A percentile compares a stretch with the other conserved stretches of the same genome.
Evolutionary conservation across 1,139 yeast genomes (phyloP).

Genomic region (Blastobotrys arbuscula): DNA sequence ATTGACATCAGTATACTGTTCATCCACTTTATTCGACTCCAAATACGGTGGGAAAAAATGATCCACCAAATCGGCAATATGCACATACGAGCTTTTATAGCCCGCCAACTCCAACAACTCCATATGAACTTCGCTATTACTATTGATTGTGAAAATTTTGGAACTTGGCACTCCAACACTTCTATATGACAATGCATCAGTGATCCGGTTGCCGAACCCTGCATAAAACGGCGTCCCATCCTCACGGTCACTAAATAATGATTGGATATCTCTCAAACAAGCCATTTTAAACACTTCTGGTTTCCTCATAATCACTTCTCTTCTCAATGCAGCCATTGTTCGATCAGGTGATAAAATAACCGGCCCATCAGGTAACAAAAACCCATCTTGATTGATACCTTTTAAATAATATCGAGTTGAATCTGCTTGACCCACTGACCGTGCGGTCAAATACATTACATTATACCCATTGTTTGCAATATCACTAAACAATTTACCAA

Average conservation of each 20-base stretch:
- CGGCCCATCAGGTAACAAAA: conserved; percentile 79
- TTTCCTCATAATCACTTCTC: conserved; percentile 89
- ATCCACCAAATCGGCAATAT: conserved; percentile 90
- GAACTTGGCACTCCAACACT: conserved; percentile 94
- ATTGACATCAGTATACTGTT: conserved; percentile 76
- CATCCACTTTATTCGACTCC: conserved; percentile 21
- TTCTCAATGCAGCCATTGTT: conserved; percentile 86
- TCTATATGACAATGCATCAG: conserved; percentile 94
- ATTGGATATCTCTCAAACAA: conserved; percentile 79
- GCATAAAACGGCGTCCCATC: conserved; percentile 79
- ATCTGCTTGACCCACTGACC: conserved; percentile 96
- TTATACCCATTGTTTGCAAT: conserved; percentile 85
- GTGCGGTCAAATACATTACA: conserved; percentile 85
- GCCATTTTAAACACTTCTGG: conserved; percentile 99
- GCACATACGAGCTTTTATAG: conserved; percentile 77
- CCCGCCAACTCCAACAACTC: conserved; percentile 94
- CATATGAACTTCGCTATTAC: conserved; percentile 97
- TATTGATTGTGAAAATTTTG: conserved; percentile 90
- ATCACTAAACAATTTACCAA: conserved; percentile 83
- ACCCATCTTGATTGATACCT: conserved; percentile 72
- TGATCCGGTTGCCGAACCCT: conserved; percentile 94
- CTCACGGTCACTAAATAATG: conserved; percentile 41
- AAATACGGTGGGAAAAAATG: conserved; percentile 86
- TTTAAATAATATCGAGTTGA: conserved; percentile 78
- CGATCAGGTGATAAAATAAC: conserved; percentile 95